Base-by-base conservation (phyloP, 441 rosid species). In the Raphanus hybrid region DNA sequence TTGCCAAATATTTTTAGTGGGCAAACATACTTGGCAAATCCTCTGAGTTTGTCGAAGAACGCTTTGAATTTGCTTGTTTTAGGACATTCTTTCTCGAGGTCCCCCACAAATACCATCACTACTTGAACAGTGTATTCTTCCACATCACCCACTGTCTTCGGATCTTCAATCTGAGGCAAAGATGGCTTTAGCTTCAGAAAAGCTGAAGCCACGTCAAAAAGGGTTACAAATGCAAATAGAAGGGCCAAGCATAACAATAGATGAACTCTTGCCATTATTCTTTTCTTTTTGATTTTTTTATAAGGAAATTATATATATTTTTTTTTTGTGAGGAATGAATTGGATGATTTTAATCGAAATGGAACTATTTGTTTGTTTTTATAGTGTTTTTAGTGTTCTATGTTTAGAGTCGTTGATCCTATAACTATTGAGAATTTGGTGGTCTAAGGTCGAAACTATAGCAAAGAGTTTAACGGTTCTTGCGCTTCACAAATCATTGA, bases 71-170 rank as follows among this genome's bases (percentile, higher is more conserved):
- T 67, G 23, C 2, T 67, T 16, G 74, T 73, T 34, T 78, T 73
- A 0, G 81, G 81, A 27, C 81, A 78, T 68, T 78, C 41, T 43
- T 78, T 67, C 60, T 78, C 81, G 1, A 78, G 81, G 8, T 78
- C 70, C 0, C 57, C 8, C 20, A 78, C 81, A 61, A 61, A 78
- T 6, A 73, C 73, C 78, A 62, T 78, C 18, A 78, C 78, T 67
- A 73, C 77, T 61, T 78, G 62, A 61, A 78, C 70, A 1, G 74
- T 73, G 74, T 78, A 78, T 55, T 70, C 60, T 23, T 73, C 81
- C 3, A 78, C 78, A 60, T 78, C 81, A 1, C 29, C 34, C 3
- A 78, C 58, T 2, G 81, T 78, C 50, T 78, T 41, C 0, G 81
- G 81, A 12, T 26, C 70, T 35, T 67, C 74, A 6, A 78, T 67